phyloP scores from a whole-genome alignment of 352 stramenopile genomes.

The Phytopythium sindhum region DNA sequence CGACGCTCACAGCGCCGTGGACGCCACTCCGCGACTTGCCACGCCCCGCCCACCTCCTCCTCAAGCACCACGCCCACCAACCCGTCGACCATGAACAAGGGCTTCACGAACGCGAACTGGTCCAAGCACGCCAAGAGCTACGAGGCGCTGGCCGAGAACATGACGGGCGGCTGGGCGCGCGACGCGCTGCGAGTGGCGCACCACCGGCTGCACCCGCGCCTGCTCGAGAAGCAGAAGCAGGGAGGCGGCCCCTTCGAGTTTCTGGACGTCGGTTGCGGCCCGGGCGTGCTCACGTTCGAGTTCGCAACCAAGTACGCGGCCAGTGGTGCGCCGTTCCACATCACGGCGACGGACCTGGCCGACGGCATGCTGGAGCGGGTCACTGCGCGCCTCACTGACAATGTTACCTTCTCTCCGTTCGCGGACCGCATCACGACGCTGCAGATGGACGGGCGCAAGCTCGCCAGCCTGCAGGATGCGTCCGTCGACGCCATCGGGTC shows the following conservation, averaged over 20 bases:
- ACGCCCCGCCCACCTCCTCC: not conserved
- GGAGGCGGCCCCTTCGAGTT: slow-evolving; percentile 13
- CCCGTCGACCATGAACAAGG: slow-evolving; percentile 23
- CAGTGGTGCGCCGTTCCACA: slow-evolving; percentile 8
- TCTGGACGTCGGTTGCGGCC: slow-evolving; percentile 32
- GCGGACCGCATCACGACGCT: slow-evolving; percentile 25
- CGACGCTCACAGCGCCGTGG: no score
- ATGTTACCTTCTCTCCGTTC: slow-evolving; percentile 14
- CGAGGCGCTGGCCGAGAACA: slow-evolving; percentile 14
- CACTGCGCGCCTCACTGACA: slow-evolving; percentile 17
- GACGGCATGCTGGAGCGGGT: slow-evolving; percentile 38
- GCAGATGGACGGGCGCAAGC: slow-evolving; percentile 31
- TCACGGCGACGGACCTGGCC: slow-evolving; percentile 41
- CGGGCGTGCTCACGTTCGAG: slow-evolving; percentile 30
- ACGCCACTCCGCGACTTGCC: not conserved
- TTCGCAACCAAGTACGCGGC: slow-evolving; percentile 24
- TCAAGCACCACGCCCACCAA: not conserved
- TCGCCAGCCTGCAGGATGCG: slow-evolving; percentile 24
- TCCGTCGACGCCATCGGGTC: slow-evolving; percentile 35
- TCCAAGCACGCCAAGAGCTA: slow-evolving; percentile 28
- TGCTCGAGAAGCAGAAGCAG: not conserved
- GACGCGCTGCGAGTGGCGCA: slow-evolving; percentile 30
- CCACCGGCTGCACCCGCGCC: not conserved
- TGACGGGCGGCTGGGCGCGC: slow-evolving; percentile 18
- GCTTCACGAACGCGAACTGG: slow-evolving; percentile 29